Percentiles rank a stretch among this genome's conserved stretches.
These are phyloP conservation scores for Populus alba DNA, from an alignment of 345 rosid genomes.

Conservation along the genomic window DNA sequence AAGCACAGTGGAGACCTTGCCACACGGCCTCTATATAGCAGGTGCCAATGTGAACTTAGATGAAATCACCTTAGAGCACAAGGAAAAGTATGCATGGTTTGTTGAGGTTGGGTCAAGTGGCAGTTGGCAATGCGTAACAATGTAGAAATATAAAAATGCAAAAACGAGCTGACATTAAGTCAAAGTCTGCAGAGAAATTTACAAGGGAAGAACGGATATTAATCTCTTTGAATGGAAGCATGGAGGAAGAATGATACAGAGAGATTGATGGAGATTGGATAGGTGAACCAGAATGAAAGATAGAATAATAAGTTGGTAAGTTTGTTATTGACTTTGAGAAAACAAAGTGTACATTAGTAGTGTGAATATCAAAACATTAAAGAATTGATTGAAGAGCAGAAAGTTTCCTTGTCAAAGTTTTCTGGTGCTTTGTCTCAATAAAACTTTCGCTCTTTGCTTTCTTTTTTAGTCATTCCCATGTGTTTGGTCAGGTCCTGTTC, in stretches of 20 bases:
- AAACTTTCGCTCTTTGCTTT: not conserved
- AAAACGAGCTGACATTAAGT: not conserved
- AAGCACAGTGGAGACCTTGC: not conserved
- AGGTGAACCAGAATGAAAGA: not conserved
- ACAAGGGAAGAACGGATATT: not conserved
- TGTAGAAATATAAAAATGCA: too few species aligned
- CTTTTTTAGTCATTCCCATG: not conserved
- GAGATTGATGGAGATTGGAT: not conserved
- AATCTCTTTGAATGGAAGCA: not conserved
- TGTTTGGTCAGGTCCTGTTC: not conserved
- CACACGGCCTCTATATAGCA: not conserved
- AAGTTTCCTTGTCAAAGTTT: not conserved
- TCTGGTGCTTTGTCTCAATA: not conserved
- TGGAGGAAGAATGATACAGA: not conserved
- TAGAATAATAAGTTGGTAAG: not conserved
- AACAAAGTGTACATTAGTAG: not conserved
- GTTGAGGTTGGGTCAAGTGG: not conserved
- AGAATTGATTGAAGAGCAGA: conserved; percentile 10
- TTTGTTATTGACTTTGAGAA: conserved; percentile 2
- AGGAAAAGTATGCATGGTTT: not conserved
- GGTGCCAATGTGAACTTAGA: too few species aligned
- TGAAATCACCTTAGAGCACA: not conserved
- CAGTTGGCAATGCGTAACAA: not conserved
- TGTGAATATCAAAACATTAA: not conserved
- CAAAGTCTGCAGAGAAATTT: not conserved